Base-by-base conservation (phyloP, 2,329 filamentous ascomycete species). In the Talaromyces islandicus region DNA sequence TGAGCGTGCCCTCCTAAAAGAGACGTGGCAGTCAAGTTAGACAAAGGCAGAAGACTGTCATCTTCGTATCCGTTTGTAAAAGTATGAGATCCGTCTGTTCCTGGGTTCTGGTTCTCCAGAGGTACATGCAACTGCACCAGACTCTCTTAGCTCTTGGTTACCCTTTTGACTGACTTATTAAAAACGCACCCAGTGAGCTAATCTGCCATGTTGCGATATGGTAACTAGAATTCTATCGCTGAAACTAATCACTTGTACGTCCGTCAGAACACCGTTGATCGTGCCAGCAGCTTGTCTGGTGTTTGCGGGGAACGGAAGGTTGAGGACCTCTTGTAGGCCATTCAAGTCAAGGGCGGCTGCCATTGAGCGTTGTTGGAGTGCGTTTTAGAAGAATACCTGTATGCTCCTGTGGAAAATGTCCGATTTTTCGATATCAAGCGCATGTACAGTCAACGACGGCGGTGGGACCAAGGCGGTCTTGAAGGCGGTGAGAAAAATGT, bases 221-320 rank as follows among this genome's bases (percentile, higher is more conserved):
- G 92, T 97, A 64, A 99, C 80, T 67, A 99, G 78, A 68, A 99
- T 91, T 75, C 91, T 96, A 82, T 97, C 94, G 9, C 87, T 83
- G 75, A 97, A 97, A 67, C 82, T 85, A 58, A 92, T 80, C 11
- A 83, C 82, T 43, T 85, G 87, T 35, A 90, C 87, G 65, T 91
- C 86, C 1, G 94, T 97, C 38, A 81, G 74, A 24, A 88, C 74
- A 30, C 85, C 86, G 63, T 88, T 85, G 63, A 97, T 85, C 3
- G 80, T 71, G 2, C 88, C 87, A 1, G 81, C 80, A 14, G 80
- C 80, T 62, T 81, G 80, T 56, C 82, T 86, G 2, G 85, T 87
- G 11, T 78, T 76, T 3, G 87, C 88, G 17, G 90, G 90, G 68
- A 90, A 96, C 0, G 84, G 77, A n/a, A 84, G 69, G 19, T 77